Percentiles rank a stretch among this genome's conserved stretches.
phyloP scores from a whole-genome alignment of 306 rosid genomes.

The Lathyrus sativus region DNA sequence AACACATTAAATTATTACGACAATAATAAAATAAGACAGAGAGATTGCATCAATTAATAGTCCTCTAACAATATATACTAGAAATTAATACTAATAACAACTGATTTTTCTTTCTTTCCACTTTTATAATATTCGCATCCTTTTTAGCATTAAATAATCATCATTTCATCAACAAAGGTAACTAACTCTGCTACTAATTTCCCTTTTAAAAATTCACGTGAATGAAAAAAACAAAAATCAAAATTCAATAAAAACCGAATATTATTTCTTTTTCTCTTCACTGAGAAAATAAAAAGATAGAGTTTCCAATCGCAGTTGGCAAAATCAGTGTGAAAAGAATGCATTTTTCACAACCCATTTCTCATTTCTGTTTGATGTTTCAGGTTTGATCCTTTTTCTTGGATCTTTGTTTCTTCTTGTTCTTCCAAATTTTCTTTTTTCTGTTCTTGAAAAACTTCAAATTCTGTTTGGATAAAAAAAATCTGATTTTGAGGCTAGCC shows the following conservation, averaged over 20 bases:
- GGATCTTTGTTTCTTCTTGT: conserved; percentile 30
- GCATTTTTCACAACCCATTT: conserved; percentile 12
- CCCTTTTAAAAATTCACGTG: background rate
- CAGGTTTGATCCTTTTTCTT: conserved; percentile 38
- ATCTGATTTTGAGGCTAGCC: conserved; percentile 26
- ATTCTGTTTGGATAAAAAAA: conserved; percentile 9
- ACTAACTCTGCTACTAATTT: background rate
- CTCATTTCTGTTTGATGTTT: conserved; percentile 30
- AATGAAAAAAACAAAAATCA: background rate
- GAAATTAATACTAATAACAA: no score
- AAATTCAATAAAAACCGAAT: background rate
- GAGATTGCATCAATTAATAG: no score
- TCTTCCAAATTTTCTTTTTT: conserved; percentile 21
- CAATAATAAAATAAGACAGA: no score
- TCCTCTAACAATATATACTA: no score
- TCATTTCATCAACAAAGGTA: background rate
- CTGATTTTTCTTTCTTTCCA: background rate
- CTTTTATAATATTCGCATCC: background rate
- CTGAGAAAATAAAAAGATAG: conserved; percentile 1
- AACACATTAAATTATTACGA: no score
- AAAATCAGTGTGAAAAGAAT: conserved; percentile 29
- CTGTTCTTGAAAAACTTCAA: conserved; percentile 23
- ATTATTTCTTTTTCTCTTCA: background rate
- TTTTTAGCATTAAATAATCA: background rate
- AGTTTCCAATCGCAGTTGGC: conserved; percentile 30